Evolutionary conservation across 331 rosid genomes (phyloP), one percentile per base, ranked within the genome.

Genomic region (Arachis monticola): DNA sequence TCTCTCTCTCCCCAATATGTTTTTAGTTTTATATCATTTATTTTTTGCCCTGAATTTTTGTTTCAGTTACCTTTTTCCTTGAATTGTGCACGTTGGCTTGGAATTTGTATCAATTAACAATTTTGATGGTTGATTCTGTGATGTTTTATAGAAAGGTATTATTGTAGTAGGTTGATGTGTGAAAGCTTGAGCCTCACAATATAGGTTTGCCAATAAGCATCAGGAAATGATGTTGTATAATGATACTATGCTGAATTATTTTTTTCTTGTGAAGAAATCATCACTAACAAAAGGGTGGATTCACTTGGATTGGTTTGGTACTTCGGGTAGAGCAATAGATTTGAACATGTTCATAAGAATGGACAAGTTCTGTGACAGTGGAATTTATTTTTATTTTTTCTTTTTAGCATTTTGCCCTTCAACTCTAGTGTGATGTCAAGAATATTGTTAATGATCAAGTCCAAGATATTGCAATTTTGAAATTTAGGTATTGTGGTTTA

Each of bases 381-480:
- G 63, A 13, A 65, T 55, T 42, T 5, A 31, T 13, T n/a, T n/a
- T 3, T 40, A 0, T 3, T 32, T 32, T 32, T 32, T 22, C 27
- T 22, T 32, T 32, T 2, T 3, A 32, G 1, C 38, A 32, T 32
- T 32, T 32, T 32, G 3, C 7, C 66, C 46, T 9, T 7, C 32
- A 45, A 71, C 52, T 75, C 7, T 47, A 51, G 13, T 55, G 57
- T 47, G 52, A 22, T 56, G 46, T 63, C n/a, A 42, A 53, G 42
- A 12, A 17, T 73, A 22, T 22, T 69, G 77, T 41, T 69, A 6
- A 51, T 69, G 68, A 12, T 60, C 48, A 44, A 13, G 60, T 73
- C 75, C 9, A 46, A 7, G 30, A 31, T 38, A 31, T 79, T 50
- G 52, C 1, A 1, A 12, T 55, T 45, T 22, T 69, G n/a, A 6